These are phyloP conservation scores for Fusarium nodosum DNA, from an alignment of 2,329 filamentous ascomycete genomes.

Conservation along the genomic window DNA sequence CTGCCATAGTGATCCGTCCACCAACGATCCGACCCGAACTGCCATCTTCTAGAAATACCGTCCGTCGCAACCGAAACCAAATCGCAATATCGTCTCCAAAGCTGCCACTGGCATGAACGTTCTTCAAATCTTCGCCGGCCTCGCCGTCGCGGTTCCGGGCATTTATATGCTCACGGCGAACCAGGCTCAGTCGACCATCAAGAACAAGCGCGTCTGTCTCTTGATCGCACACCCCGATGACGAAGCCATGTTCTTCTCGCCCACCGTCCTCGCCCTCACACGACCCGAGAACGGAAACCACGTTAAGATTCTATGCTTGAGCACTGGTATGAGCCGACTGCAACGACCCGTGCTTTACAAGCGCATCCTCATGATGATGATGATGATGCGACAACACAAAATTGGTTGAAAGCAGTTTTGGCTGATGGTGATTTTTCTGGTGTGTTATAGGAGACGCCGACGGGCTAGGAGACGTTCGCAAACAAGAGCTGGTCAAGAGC, in stretches of 20 bases:
- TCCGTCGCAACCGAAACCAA: conserved; percentile 7
- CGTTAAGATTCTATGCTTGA: conserved; percentile 93
- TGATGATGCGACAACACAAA: conserved; percentile 25
- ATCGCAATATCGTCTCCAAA: conserved; percentile 9
- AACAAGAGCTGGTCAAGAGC: conserved; percentile 86
- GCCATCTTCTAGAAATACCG: background rate
- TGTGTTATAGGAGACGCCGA: conserved; percentile 78
- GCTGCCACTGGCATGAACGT: conserved; percentile 40
- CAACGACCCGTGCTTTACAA: conserved; percentile 19
- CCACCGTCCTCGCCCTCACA: conserved; percentile 87
- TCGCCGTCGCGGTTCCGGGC: conserved; percentile 59
- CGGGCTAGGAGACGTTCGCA: conserved; percentile 85
- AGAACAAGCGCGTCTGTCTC: conserved; percentile 88
- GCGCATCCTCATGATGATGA: conserved; percentile 14
- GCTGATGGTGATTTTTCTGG: conserved; percentile 41
- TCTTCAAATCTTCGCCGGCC: conserved; percentile 46
- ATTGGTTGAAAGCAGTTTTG: conserved; percentile 29
- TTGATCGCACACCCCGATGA: conserved; percentile 98
- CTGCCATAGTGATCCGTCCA: conserved; percentile 13
- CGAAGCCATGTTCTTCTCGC: conserved; percentile 99
- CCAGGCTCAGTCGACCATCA: conserved; percentile 66
- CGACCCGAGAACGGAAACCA: conserved; percentile 85
- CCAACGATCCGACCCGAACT: background rate
- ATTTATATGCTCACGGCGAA: conserved; percentile 67
- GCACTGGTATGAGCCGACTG: conserved; percentile 71